Percentiles rank a stretch among this genome's conserved stretches.
Evolutionary conservation across 1,139 yeast species (phyloP).

Genomic region (Sugiyamaella paludigena): DNA sequence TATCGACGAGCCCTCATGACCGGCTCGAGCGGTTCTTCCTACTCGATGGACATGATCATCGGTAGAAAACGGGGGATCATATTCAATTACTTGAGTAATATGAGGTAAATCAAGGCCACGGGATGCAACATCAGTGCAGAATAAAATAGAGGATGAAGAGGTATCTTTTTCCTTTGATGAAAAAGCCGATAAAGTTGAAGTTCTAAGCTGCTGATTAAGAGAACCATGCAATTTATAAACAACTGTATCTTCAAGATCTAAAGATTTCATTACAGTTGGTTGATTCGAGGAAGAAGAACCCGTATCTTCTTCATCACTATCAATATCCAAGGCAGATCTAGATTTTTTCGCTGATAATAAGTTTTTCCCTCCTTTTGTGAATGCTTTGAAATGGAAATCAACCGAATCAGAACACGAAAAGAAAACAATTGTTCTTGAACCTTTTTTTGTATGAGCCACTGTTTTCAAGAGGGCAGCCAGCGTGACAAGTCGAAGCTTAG

Average conservation of each 20-base stretch:
- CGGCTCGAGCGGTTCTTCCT: conserved; percentile 96
- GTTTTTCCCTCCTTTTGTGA: conserved; percentile 45
- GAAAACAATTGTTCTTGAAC: conserved; percentile 71
- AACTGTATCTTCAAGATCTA: conserved; percentile 50
- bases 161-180: conserved; percentile 40
- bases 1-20: conserved; percentile 67
- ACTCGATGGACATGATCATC: conserved; percentile 93
- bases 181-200: conserved; percentile 69
- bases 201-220: conserved; percentile 74
- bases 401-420: conserved; percentile 94
- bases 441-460: conserved; percentile 39
- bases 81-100: conserved; percentile 77
- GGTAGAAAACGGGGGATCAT: conserved; percentile 87
- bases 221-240: conserved; percentile 91
- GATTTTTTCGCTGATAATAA: conserved; percentile 1
- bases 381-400: conserved; percentile 78
- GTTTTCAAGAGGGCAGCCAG: conserved; percentile 63
- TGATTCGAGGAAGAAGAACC: conserved; percentile 23
- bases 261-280: conserved; percentile 51
- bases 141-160: conserved; percentile 58
- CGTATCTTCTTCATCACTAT: conserved; percentile 31
- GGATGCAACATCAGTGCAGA: conserved; percentile 91
- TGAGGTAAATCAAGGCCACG: conserved; percentile 84
- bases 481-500: conserved; percentile 82
- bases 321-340: conserved; percentile 22